Evolutionary conservation across 441 rosid genomes (phyloP).

Genomic region (Arabidopsis hybrid): DNA sequence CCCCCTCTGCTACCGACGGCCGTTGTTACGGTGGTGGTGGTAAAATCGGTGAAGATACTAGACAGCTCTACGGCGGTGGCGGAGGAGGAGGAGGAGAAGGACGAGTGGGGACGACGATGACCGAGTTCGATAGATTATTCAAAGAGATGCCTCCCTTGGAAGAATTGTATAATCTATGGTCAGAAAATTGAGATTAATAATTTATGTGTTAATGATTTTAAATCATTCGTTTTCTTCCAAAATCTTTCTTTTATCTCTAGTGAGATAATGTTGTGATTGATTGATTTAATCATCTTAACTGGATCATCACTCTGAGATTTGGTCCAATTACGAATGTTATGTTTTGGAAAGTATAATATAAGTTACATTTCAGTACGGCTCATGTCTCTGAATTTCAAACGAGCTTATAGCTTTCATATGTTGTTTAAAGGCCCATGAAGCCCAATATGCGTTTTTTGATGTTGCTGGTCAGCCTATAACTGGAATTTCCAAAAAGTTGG

Average conservation of each 20-base stretch:
- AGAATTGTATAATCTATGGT: constrained; percentile 43
- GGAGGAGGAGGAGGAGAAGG: constrained; percentile 13
- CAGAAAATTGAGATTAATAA: constrained; percentile 21
- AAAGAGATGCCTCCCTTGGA: constrained; percentile 52
- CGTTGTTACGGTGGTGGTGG: constrained; percentile 16
- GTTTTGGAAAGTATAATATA: background rate
- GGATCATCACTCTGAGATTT: constrained; percentile 7
- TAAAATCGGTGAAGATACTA: constrained; percentile 12
- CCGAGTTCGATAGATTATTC: constrained; percentile 52
- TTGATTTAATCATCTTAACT: background rate
- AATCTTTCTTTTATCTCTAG: constrained; percentile 6
- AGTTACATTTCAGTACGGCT: constrained; percentile 5
- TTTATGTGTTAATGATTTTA: background rate
- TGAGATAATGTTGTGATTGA: background rate
- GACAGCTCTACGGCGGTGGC: constrained; percentile 16
- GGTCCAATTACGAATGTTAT: background rate
- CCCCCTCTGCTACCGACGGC: constrained; percentile 27
- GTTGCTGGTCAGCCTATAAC: constrained; percentile 1
- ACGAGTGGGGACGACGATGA: constrained; percentile 28
- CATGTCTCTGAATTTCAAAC: background rate
- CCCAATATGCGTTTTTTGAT: constrained; percentile 7
- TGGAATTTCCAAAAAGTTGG: background rate
- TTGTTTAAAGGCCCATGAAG: constrained; percentile 22
- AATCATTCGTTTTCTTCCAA: background rate
- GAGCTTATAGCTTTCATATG: background rate